Evolutionary conservation across 2,329 filamentous ascomycete genomes (phyloP), one percentile per base, ranked within the genome.

Genomic region (Nothopassalora personata): DNA sequence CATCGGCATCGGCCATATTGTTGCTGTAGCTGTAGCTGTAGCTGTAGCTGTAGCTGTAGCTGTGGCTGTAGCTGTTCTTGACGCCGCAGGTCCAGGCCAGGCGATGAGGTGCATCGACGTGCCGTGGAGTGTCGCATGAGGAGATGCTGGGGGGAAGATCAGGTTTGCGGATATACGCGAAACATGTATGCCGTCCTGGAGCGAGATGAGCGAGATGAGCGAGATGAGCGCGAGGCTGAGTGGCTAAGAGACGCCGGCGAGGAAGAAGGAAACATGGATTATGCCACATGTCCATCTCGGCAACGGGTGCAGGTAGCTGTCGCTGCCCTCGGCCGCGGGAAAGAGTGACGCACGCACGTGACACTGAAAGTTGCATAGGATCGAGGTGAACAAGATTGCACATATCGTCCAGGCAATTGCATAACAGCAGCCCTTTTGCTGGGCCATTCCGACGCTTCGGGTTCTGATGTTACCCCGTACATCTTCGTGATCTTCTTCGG

Each of bases 1-100:
- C 57, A 69, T 61, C 34, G 65, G 58, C 57, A 69, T 61, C 34
- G 65, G 68, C 70, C 74, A 76, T 73, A 57, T 46, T 30, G 36
- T 60, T 31, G 48, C 52, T 45, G 46, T 19, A 27, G 33, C 33
- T 23, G 23, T 23, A 23, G 23, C 23, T 23, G 23, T 23, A 23
- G 23, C 23, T 23, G 23, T 23, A 23, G 23, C 23, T 23, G 23
- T 23, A 23, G 23, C 23, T 23, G 23, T 23, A 23, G 23, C 23
- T 30, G 47, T 60, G 15, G 48, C 52, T 45, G 46, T 19, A 30
- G 33, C 33, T 36, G 48, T 39, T 48, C 18, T 52, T 15, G 54
- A 56, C 62, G 66, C 64, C 66, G 56, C 57, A 28, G 28, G 48
- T 51, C 50, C 49, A 51, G 62, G 63, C 65, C 68, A 62, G 65